Evolutionary conservation across 345 rosid genomes (phyloP).

Genomic region (Euphorbia peplus): DNA sequence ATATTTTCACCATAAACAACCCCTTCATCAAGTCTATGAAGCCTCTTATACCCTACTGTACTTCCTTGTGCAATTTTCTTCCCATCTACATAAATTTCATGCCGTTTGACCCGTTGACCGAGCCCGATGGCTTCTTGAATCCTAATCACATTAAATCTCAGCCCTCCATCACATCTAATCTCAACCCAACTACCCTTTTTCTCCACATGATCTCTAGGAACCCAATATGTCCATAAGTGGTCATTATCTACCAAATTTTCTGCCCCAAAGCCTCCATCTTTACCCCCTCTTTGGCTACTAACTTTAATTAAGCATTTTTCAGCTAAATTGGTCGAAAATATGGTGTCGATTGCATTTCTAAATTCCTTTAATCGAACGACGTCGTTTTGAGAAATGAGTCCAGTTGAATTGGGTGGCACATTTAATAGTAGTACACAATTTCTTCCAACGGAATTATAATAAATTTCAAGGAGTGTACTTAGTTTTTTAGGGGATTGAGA

Average conservation of each 20-base stretch:
- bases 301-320: conserved; percentile 33
- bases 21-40: conserved; percentile 43
- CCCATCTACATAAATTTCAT: conserved; percentile 54
- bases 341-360: conserved; percentile 39
- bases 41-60: conserved; percentile 63
- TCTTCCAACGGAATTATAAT: conserved; percentile 65
- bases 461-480: conserved; percentile 49
- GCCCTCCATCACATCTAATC: conserved; percentile 26
- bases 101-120: conserved; percentile 58
- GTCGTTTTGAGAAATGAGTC: conserved; percentile 54
- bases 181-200: conserved; percentile 44
- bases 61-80: conserved; percentile 45
- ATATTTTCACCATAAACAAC: conserved; percentile 35
- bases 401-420: conserved; percentile 66
- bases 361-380: conserved; percentile 44
- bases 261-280: conserved; percentile 48
- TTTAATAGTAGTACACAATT: conserved; percentile 59
- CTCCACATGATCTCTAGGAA: conserved; percentile 34
- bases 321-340: conserved; percentile 51
- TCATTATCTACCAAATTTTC: conserved; percentile 55
- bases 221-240: conserved; percentile 72
- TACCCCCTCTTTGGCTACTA: conserved; percentile 59
- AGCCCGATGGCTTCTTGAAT: conserved; percentile 73
- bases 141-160: conserved; percentile 56
- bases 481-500: conserved; percentile 50